Evolutionary conservation across 805 yeast genomes (phyloP), one percentile per base, ranked within the genome.

Genomic region (Lachancea meyersii): DNA sequence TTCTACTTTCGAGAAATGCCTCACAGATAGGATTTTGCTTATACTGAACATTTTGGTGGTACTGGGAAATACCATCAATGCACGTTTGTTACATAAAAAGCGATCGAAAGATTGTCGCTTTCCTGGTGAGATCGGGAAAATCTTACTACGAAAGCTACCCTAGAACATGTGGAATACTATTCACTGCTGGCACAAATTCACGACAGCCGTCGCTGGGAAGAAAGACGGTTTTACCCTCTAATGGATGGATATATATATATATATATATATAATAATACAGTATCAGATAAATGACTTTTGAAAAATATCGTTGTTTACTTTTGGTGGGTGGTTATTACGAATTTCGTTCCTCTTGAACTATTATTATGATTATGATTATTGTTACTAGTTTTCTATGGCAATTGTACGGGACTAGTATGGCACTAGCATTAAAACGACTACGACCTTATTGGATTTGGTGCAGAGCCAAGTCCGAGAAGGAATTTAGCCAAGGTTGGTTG

Each of bases 381-480:
- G 26, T 23, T 23, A n/a, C n/a, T n/a, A n/a, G n/a, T n/a, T n/a
- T n/a, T n/a, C n/a, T n/a, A n/a, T n/a, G n/a, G n/a, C n/a, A n/a
- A n/a, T n/a, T n/a, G n/a, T n/a, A n/a, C n/a, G n/a, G n/a, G n/a
- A n/a, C n/a, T n/a, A n/a, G n/a, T n/a, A n/a, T n/a, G n/a, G n/a
- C n/a, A n/a, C n/a, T n/a, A n/a, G n/a, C n/a, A n/a, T n/a, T n/a
- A n/a, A n/a, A n/a, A n/a, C n/a, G n/a, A n/a, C n/a, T n/a, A n/a
- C n/a, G n/a, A 23, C 10, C 10, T 37, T 39, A 54, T 16, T 41
- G 47, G 11, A 65, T 51, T 9, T 43, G 36, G 44, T 76, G 80
- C 11, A 69, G 62, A 4, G 80, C 67, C 14, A 77, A 52, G 50
- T 77, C 81, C 1, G 78, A 69, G 50, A 77, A 77, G 16, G 81